Evolutionary conservation across 345 rosid species (phyloP).

Genomic region (Odontarrhena argentea): DNA sequence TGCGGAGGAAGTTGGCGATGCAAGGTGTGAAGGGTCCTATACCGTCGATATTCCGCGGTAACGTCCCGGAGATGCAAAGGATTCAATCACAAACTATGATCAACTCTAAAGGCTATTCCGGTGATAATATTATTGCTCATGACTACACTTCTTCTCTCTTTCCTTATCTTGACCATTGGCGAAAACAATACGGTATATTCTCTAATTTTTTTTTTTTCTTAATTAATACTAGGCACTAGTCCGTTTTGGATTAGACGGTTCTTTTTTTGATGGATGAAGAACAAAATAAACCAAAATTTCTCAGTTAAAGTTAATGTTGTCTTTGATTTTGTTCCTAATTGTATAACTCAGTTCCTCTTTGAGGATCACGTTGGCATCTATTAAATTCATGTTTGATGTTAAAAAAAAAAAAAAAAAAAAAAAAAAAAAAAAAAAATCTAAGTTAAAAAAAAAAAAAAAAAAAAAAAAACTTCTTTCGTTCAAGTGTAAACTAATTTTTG

Average conservation of each 20-base stretch:
- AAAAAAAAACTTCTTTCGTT: background rate
- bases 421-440: too few relatives aligned
- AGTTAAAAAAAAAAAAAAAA: too few relatives aligned
- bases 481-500: background rate
- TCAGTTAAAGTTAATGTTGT: too few relatives aligned
- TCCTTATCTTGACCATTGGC: constrained; percentile 78
- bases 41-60: constrained; percentile 62
- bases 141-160: constrained; percentile 76
- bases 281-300: constrained; percentile 5
- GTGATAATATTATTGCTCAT: constrained; percentile 52
- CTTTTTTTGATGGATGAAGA: constrained; percentile 6
- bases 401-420: too few relatives aligned
- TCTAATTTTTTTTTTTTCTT: background rate
- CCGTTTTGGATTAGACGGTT: background rate
- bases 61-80: constrained; percentile 65
- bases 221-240: constrained; percentile 1
- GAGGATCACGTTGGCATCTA: too few relatives aligned
- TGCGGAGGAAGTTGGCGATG: constrained; percentile 45
- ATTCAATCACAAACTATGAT: constrained; percentile 42
- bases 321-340: too few relatives aligned
- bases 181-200: constrained; percentile 66
- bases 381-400: too few relatives aligned
- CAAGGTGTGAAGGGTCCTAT: constrained; percentile 80
- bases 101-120: constrained; percentile 28
- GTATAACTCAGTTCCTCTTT: too few relatives aligned